Conservation (phyloP, 805 yeast genomes). For the Candida lessepsii region DNA sequence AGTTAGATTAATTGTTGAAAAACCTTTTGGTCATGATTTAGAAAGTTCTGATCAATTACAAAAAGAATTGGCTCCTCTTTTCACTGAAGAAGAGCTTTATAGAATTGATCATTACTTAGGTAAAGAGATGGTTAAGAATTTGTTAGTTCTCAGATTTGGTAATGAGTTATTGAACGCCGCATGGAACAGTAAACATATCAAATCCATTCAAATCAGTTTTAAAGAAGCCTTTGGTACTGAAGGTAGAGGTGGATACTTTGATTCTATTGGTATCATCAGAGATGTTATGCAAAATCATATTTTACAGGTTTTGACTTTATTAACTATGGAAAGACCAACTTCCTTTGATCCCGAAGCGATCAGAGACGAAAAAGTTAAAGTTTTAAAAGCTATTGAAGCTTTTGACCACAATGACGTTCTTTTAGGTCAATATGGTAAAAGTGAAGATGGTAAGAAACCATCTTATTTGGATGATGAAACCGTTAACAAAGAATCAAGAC, state of each 20-base stretch:
- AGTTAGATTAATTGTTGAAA: slow-evolving; percentile 84
- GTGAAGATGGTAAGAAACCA: slow-evolving; percentile 87
- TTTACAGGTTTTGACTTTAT: slow-evolving; percentile 83
- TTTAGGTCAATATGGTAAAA: slow-evolving; percentile 83
- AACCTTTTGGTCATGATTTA: slow-evolving; percentile 95
- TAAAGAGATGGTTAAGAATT: slow-evolving; percentile 95
- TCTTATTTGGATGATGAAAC: slow-evolving; percentile 91
- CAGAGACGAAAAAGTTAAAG: slow-evolving; percentile 94
- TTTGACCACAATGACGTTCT: slow-evolving; percentile 65
- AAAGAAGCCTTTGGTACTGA: slow-evolving; percentile 99
- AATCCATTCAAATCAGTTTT: slow-evolving; percentile 83
- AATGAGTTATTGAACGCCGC: slow-evolving; percentile 83
- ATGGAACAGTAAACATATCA: slow-evolving; percentile 81
- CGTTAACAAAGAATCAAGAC: slow-evolving; percentile 75
- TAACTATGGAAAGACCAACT: slow-evolving; percentile 95
- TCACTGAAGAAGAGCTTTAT: slow-evolving; percentile 86
- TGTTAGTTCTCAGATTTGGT: slow-evolving; percentile 85
- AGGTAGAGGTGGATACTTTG: slow-evolving; percentile 98
- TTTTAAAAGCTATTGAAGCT: slow-evolving; percentile 75
- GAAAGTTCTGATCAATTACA: slow-evolving; percentile 76
- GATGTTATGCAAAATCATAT: slow-evolving; percentile 98
- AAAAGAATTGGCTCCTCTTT: slow-evolving; percentile 73
- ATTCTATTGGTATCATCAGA: slow-evolving; percentile 89
- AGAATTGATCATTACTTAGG: slow-evolving; percentile 98
- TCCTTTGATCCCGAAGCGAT: slow-evolving; percentile 90